These are phyloP conservation scores for Aspergillus luchuensis DNA, from an alignment of 2,329 filamentous ascomycete species.

Conservation along the genomic window DNA sequence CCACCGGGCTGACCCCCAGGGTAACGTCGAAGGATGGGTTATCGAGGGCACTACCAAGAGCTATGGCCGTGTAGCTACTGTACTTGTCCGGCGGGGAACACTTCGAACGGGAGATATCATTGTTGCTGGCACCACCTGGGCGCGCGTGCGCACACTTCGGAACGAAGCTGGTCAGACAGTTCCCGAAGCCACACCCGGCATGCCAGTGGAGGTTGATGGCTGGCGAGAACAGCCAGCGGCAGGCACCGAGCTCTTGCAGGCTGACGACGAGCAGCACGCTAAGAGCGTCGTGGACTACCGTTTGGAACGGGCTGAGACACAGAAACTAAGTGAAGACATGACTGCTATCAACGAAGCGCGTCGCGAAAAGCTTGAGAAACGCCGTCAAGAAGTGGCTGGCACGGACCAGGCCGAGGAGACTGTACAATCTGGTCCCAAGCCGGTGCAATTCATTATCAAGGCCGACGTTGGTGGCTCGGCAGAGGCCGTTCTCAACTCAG, in stretches of 20 bases:
- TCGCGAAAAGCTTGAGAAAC: conserved; percentile 60
- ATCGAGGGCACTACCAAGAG: conserved; percentile 88
- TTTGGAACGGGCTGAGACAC: conserved; percentile 68
- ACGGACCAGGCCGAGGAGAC: conserved; percentile 37
- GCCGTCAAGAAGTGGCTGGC: conserved; percentile 35
- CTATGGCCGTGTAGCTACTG: conserved; percentile 80
- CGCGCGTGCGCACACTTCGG: conserved; percentile 76
- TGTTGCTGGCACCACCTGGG: conserved; percentile 86
- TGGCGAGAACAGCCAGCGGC: conserved; percentile 87
- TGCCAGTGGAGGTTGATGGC: conserved; percentile 89
- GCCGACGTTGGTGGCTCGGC: conserved; percentile 92
- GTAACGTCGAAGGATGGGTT: conserved; percentile 87
- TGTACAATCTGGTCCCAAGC: conserved; percentile 53
- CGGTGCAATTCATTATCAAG: conserved; percentile 83
- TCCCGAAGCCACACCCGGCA: conserved; percentile 76
- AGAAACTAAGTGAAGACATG: conserved; percentile 67
- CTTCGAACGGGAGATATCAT: conserved; percentile 77
- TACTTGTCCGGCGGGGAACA: conserved; percentile 86
- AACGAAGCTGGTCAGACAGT: conserved; percentile 81
- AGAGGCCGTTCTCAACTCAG: conserved; percentile 79
- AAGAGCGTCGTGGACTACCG: conserved; percentile 78
- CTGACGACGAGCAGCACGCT: conserved; percentile 74
- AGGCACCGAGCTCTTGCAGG: conserved; percentile 85
- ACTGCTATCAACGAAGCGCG: conserved; percentile 74
- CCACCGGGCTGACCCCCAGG: conserved; percentile 75